phyloP scores from a whole-genome alignment of 352 stramenopile species.

The Phytophthora crassamura region DNA sequence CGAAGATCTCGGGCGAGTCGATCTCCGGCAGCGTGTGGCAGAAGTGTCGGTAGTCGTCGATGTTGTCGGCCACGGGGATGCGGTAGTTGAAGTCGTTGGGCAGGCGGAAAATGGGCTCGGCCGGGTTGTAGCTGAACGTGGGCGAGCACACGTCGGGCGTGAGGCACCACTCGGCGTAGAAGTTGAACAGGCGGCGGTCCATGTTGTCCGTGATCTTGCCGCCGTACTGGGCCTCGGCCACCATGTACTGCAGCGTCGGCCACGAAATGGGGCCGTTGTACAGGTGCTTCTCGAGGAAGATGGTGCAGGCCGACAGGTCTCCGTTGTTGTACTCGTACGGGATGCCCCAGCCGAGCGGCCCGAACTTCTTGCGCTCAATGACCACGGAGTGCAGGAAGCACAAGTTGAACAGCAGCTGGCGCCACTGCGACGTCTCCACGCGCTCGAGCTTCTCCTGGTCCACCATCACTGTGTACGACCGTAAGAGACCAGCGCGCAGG shows the following conservation, averaged over 20 bases:
- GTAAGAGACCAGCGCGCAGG: conserved; percentile 94
- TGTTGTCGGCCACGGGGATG: conserved; percentile 92
- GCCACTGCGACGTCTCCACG: conserved; percentile 97
- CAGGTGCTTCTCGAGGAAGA: conserved; percentile 98
- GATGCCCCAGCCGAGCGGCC: conserved; percentile 97
- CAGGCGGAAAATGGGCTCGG: conserved; percentile 95
- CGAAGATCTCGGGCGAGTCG: conserved; percentile 99
- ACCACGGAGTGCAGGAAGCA: conserved; percentile 99
- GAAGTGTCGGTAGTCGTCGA: conserved; percentile 96
- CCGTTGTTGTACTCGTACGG: conserved; percentile 99
- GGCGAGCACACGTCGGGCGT: conserved; percentile 83
- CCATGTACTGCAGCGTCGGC: conserved; percentile 99
- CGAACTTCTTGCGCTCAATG: conserved; percentile 99
- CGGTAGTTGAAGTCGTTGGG: conserved; percentile 97
- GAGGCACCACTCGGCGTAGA: conserved; percentile 97
- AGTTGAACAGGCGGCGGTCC: conserved; percentile 97
- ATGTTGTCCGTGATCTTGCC: conserved; percentile 99
- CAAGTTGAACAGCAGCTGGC: conserved; percentile 96
- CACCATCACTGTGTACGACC: conserved; percentile 99
- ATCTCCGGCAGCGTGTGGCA: conserved; percentile 96
- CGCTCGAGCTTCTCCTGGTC: conserved; percentile 98
- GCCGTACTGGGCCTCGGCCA: conserved; percentile 98
- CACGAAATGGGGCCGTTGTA: conserved; percentile 99
- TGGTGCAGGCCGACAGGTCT: conserved; percentile 97
- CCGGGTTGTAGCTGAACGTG: conserved; percentile 96